These are phyloP conservation scores for Pleurozium schreberi DNA, from an alignment of 225 moss, liverwort and hornwort species.

Conservation along the genomic window DNA sequence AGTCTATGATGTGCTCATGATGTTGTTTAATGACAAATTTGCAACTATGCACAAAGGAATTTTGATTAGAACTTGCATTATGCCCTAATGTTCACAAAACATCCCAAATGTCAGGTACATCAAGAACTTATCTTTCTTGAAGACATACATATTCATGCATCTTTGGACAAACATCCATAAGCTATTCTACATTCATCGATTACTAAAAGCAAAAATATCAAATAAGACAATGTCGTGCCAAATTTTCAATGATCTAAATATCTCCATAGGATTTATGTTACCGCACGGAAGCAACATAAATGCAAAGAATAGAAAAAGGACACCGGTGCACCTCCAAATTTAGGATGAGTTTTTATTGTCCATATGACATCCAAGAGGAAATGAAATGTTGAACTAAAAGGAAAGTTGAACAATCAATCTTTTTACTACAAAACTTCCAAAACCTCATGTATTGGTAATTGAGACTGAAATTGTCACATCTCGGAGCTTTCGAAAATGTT, in stretches of 20 bases:
- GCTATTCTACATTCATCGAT: not conserved
- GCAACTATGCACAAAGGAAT: not conserved
- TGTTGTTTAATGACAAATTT: not conserved
- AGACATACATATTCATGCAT: not conserved
- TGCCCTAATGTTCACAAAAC: no score
- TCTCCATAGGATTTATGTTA: not conserved
- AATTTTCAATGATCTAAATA: not conserved
- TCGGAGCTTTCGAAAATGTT: not conserved
- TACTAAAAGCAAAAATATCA: not conserved
- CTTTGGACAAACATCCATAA: not conserved
- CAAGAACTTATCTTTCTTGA: not conserved
- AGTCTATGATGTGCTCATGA: not conserved
- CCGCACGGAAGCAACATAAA: not conserved
- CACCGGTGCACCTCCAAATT: not conserved
- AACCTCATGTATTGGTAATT: not conserved
- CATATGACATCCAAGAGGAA: not conserved
- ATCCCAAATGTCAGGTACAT: not conserved
- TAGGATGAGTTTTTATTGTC: not conserved
- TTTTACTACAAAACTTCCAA: not conserved
- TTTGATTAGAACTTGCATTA: no score
- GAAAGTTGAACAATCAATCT: not conserved
- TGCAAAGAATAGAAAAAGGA: not conserved
- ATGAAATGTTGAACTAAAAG: not conserved
- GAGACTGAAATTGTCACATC: not conserved
- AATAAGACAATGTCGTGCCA: not conserved